Evolutionary conservation across 257 asterid species (phyloP).

Genomic region (Solanum gracilifrons): DNA sequence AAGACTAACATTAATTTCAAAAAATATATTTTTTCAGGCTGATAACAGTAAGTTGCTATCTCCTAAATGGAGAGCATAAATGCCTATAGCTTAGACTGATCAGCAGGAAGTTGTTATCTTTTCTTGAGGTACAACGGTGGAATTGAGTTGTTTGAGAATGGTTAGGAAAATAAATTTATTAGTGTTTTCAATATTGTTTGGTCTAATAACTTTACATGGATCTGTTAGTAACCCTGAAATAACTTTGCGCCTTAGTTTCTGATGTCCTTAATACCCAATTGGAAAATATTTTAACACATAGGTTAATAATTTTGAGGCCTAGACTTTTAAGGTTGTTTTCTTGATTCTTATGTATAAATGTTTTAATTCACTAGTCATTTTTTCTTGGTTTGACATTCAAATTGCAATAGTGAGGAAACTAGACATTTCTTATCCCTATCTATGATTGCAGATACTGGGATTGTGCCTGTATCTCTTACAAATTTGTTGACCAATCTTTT

Average conservation of each 20-base stretch:
- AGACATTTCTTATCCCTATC: neutral
- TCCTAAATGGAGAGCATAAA: neutral
- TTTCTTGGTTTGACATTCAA: neutral
- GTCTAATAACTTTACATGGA: neutral
- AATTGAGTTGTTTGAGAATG: neutral
- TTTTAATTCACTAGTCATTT: neutral
- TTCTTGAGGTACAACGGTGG: neutral
- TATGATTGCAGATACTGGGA: neutral
- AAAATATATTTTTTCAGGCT: neutral
- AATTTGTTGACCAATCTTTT: neutral
- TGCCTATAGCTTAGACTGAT: neutral
- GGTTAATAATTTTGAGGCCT: neutral
- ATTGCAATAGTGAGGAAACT: neutral
- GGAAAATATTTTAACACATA: neutral
- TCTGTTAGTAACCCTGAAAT: neutral
- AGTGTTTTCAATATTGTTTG: neutral
- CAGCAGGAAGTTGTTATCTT: neutral
- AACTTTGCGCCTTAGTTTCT: neutral
- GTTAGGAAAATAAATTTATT: neutral
- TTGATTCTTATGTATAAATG: neutral
- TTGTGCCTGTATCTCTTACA: neutral
- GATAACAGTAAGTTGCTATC: neutral
- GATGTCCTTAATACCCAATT: neutral
- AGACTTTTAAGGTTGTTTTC: neutral
- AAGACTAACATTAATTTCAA: constrained; percentile 3